Evolutionary conservation across 139 green algal genomes (phyloP).

Genomic region (Micromonas commoda): DNA sequence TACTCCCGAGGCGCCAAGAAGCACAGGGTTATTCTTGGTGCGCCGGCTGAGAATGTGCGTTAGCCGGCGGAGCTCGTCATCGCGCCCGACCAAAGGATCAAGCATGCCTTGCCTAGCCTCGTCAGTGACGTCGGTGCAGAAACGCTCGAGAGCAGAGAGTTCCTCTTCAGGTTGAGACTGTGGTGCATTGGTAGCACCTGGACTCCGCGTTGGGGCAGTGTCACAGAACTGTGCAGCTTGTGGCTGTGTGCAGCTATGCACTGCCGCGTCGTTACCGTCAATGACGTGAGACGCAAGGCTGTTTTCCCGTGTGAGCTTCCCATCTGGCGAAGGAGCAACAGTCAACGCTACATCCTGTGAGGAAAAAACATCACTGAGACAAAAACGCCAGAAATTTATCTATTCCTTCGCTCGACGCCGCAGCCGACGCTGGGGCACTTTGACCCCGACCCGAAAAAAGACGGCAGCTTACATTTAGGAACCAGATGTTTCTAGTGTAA

Average conservation of each 20-base stretch:
- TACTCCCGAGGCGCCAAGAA: slow-evolving; percentile 34
- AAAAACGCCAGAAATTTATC: too few relatives aligned
- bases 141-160: slow-evolving; percentile 37
- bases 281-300: too few relatives aligned
- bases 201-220: not conserved
- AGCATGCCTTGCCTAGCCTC: slow-evolving; percentile 36
- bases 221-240: not conserved
- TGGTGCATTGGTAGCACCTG: too few relatives aligned
- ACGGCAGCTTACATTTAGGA: not conserved
- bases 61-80: slow-evolving; percentile 8
- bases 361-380: too few relatives aligned
- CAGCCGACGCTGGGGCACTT: too few relatives aligned
- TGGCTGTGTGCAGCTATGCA: not conserved
- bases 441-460: not conserved
- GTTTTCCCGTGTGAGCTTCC: too few relatives aligned
- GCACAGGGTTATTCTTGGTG: slow-evolving; percentile 29
- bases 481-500: not conserved
- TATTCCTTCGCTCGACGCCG: too few relatives aligned
- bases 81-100: slow-evolving; percentile 33
- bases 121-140: slow-evolving; percentile 40
- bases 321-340: too few relatives aligned
- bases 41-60: slow-evolving; percentile 15
- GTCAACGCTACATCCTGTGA: too few relatives aligned
- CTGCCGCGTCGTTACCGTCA: too few relatives aligned
- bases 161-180: slow-evolving; percentile 18